These are phyloP conservation scores for Capillidium rhysosporum DNA, from an alignment of 371 early-diverging fungal species.

Conservation along the genomic window DNA sequence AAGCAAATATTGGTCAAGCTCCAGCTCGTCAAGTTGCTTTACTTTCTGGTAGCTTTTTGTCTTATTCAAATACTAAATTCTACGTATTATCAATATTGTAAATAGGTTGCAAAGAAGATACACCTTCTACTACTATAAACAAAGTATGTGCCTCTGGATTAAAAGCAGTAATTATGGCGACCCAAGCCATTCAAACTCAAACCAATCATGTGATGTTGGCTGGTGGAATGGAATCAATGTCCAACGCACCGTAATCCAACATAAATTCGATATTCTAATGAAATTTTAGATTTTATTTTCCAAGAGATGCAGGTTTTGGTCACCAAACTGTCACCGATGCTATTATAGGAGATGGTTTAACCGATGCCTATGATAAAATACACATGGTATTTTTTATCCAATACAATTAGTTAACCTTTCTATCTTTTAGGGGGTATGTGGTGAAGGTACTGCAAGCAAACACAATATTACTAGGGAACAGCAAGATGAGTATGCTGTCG, in stretches of 20 bases:
- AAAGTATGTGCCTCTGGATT: conserved; percentile 91
- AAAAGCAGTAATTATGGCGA: conserved; percentile 64
- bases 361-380: conserved; percentile 61
- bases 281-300: conserved; percentile 12
- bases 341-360: conserved; percentile 79
- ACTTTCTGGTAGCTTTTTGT: conserved; percentile 24
- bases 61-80: not conserved
- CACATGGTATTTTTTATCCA: conserved; percentile 8
- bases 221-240: conserved; percentile 94
- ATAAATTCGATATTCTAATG: conserved; percentile 4
- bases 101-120: conserved; percentile 45
- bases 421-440: conserved; percentile 71
- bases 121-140: conserved; percentile 77
- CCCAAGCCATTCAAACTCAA: conserved; percentile 39
- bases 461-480: conserved; percentile 55
- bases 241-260: conserved; percentile 57
- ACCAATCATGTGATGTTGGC: conserved; percentile 49
- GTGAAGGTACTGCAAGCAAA: conserved; percentile 80
- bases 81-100: not conserved
- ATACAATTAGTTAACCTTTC: no score
- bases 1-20: conserved; percentile 61
- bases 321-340: conserved; percentile 67
- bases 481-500: conserved; percentile 80
- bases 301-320: conserved; percentile 61
- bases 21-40: conserved; percentile 71